Evolutionary conservation across 2,329 filamentous ascomycete species (phyloP).

Genomic region (Beauveria sp.): DNA sequence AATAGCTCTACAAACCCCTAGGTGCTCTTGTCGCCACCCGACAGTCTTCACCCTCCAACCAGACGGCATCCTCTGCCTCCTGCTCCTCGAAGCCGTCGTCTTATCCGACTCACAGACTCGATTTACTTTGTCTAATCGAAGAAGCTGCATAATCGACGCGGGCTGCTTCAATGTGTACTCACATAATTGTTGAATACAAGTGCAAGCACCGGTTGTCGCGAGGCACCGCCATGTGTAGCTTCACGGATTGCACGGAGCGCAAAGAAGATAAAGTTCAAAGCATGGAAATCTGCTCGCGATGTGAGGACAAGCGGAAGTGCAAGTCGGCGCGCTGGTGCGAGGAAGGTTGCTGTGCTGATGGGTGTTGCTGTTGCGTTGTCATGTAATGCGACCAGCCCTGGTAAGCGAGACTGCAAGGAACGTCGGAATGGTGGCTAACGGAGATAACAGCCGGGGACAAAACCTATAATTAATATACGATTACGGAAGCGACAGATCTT

Average conservation of each 20-base stretch:
- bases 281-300: slow-evolving; percentile 27
- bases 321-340: slow-evolving; percentile 30
- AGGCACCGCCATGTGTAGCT: slow-evolving; percentile 29
- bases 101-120: background rate
- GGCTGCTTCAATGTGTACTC: slow-evolving; percentile 25
- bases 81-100: background rate
- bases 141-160: background rate
- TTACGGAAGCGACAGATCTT: background rate
- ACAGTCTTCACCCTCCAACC: background rate
- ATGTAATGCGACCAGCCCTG: slow-evolving; percentile 5
- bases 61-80: background rate
- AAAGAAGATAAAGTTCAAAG: slow-evolving; percentile 24
- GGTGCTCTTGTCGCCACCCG: background rate
- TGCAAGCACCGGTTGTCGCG: slow-evolving; percentile 29
- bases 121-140: too few relatives aligned
- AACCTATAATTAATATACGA: background rate
- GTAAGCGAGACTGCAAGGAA: background rate
- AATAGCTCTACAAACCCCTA: background rate
- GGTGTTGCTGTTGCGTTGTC: slow-evolving; percentile 2
- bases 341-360: slow-evolving; percentile 22
- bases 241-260: slow-evolving; percentile 23
- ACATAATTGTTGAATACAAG: slow-evolving; percentile 25
- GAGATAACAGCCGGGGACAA: background rate
- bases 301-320: slow-evolving; percentile 23
- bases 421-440: background rate